These are phyloP conservation scores for Alloteropsis semialata DNA, from an alignment of 176 grass and related monocot genomes.

Conservation along the genomic window DNA sequence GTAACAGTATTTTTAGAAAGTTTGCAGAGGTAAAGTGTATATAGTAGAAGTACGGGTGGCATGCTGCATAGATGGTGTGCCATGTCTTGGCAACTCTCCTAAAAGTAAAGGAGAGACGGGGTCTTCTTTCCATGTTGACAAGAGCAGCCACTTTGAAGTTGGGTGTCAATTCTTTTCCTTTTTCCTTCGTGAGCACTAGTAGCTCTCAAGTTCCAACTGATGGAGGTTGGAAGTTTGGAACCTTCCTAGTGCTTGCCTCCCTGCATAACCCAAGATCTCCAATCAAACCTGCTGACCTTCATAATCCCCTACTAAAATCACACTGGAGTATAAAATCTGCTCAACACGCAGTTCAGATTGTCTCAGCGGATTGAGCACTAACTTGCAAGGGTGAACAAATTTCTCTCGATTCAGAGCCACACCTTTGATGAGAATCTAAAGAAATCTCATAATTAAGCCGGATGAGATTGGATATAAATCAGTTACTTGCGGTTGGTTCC, in stretches of 20 bases:
- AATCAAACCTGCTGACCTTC: not conserved
- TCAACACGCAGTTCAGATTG: not conserved
- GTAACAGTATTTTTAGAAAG: not conserved
- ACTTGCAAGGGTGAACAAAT: not conserved
- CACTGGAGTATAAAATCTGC: not conserved
- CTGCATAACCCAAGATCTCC: not conserved
- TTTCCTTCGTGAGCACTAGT: not conserved
- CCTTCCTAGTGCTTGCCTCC: not conserved
- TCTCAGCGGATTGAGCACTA: not conserved
- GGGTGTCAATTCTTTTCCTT: not conserved
- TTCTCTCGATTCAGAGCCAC: not conserved
- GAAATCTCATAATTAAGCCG: not conserved
- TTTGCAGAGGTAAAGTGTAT: not conserved
- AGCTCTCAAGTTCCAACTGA: not conserved
- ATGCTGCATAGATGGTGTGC: not conserved
- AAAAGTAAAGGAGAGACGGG: not conserved
- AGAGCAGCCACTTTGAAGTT: constrained; percentile 4
- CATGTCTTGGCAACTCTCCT: not conserved
- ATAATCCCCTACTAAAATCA: not conserved
- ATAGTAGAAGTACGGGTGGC: not conserved
- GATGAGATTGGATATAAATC: not conserved
- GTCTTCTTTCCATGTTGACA: not conserved
- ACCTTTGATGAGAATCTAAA: not conserved
- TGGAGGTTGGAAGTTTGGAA: constrained; percentile 15
- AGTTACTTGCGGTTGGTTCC: not conserved